Base-by-base conservation (phyloP, 2,329 filamentous ascomycete genomes). In the Rhinocladiella similis region DNA sequence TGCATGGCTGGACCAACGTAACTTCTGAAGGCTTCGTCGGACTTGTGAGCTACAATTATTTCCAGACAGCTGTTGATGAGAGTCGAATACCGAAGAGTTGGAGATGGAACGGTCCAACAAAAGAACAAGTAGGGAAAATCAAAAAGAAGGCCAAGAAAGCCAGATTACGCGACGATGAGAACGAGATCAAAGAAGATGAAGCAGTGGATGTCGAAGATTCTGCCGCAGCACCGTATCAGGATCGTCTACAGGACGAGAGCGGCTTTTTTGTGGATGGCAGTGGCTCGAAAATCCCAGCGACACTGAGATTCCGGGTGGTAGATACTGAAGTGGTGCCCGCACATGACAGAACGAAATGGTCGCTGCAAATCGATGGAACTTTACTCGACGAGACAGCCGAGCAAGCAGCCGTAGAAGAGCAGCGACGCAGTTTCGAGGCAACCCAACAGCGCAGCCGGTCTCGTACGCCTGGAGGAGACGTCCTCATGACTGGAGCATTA, bases 21-120 rank as follows among this genome's bases (percentile, higher is more conserved):
- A 90, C 96, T 69, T 93, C 88, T 47, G 90, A 94, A 65, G 91
- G 90, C 5, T 91, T 97, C 68, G 81, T 99, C 5, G 92, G 93
- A 18, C 83, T 97, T 2, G 85, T 95, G 10, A 94, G 91, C 71
- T 92, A 91, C 75, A 93, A 93, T 71, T 84, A 91, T 63, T 97
- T 97, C 80, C 96, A 94, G 65, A 90, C 93, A 1, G 90, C 88
- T 42, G 89, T 99, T 57, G 88, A 93, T 66, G 81, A 87, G 19
- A 83, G 83, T 59, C 81, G 90, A 35, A 77, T 99, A 14, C 94
- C 94, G 0, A 72, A 76, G 13, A 81, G 83, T 20, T 99, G 93
- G 94, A 84, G 78, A 59, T 97, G 91, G 88, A 80, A 90, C 14
- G 83, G 85, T 10, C 80, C 84, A 7, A 75, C 73, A n/a, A 59